Evolutionary conservation across 371 early-diverging fungal genomes (phyloP), one percentile per base, ranked within the genome.

Genomic region (Syncephalis fuscata): DNA sequence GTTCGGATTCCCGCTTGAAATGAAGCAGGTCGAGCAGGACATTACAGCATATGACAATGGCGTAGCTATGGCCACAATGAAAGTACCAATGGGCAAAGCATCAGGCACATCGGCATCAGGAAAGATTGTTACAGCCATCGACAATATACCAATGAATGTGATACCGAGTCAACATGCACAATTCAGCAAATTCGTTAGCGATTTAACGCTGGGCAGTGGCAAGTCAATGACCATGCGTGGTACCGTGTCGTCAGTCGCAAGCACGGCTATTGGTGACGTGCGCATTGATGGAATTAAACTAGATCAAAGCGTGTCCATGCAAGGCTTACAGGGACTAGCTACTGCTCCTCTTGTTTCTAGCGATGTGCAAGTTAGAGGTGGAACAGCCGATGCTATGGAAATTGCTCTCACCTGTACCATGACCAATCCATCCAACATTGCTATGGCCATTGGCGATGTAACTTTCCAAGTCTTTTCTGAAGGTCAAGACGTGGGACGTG

Each of bases 261-360:
- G 39, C 21, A 78, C 76, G 3, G 64, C 78, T 16, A 65, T 74
- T 46, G 78, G 78, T 48, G 54, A 63, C 40, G 63, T 78, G 24
- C 56, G 48, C 8, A 60, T 75, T 39, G 45, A 62, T 21, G 71
- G 70, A 15, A 66, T 78, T 26, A 62, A 71, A 19, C 71, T 78
- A 56, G 62, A 64, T 19, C 66, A 70, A 3, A 64, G 63, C 22
- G 67, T 73, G 4, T 32, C 55, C 38, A 56, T 78, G 25, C 53
- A 62, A 19, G 78, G 78, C 45, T 63, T 78, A 43, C 71, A 73
- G 53, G 73, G 71, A 44, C 52, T 78, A 43, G 67, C 68, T 60
- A 61, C 64, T 24, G 54, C 68, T 2, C 71, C 74, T 16, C 63
- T 72, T 1, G 53, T 59, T 7, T 65, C 74, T 45, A 64, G 70